Evolutionary conservation across 1,139 yeast genomes (phyloP).

Genomic region (Zygosaccharomyces pseudobailii): DNA sequence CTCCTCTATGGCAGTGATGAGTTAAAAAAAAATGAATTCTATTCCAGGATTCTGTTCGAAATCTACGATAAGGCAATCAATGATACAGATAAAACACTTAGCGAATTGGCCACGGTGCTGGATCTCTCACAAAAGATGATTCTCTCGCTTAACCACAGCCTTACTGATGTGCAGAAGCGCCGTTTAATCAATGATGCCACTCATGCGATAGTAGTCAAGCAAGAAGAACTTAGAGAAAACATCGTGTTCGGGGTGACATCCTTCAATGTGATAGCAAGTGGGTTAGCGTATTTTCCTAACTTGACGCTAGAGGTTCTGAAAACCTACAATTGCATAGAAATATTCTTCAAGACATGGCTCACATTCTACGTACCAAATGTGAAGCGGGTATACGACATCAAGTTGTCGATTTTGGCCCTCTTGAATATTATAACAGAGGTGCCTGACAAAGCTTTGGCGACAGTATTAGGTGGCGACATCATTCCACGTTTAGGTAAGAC

Average conservation of each 20-base stretch:
- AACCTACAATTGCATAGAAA: conserved; percentile 41
- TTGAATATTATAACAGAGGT: conserved; percentile 45
- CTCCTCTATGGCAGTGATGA: conserved; percentile 65
- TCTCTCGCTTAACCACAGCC: conserved; percentile 31
- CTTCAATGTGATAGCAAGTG: conserved; percentile 62
- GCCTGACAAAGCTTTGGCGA: conserved; percentile 27
- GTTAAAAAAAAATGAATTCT: conserved; percentile 37
- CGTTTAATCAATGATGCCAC: conserved; percentile 27
- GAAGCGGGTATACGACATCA: conserved; percentile 77
- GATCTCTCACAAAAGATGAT: conserved; percentile 34
- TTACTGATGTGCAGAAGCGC: conserved; percentile 27
- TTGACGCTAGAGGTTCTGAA: conserved; percentile 52
- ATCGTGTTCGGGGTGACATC: conserved; percentile 50
- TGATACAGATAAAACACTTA: conserved; percentile 32
- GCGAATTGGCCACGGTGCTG: conserved; percentile 32
- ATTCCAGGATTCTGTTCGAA: conserved; percentile 29
- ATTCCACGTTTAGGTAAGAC: conserved; percentile 41
- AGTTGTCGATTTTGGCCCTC: conserved; percentile 65
- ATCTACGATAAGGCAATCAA: conserved; percentile 28
- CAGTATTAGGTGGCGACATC: conserved; percentile 27
- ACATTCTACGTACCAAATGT: conserved; percentile 46
- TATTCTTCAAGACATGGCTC: conserved; percentile 69
- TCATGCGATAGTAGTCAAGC: conserved; percentile 28
- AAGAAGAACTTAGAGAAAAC: conserved; percentile 33
- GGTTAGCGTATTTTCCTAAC: conserved; percentile 58